Percentiles rank a stretch among this genome's conserved stretches.
These are phyloP conservation scores for Tuber calosporum DNA, from an alignment of 495 filamentous ascomycete genomes.

Conservation along the genomic window DNA sequence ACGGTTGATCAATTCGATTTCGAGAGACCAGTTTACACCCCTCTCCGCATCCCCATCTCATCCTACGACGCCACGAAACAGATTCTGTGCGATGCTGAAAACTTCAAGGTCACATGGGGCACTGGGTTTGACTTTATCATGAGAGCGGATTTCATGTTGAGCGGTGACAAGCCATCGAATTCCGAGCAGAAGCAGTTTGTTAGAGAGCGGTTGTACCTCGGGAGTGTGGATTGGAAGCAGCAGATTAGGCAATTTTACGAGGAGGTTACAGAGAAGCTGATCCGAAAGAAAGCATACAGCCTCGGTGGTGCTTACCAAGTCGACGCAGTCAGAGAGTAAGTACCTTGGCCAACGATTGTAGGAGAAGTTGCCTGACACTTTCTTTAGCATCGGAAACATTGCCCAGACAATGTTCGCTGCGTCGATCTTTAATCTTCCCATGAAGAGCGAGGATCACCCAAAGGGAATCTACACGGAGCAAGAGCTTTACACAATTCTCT, in stretches of 20 bases:
- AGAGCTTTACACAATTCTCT: slow-evolving; percentile 69
- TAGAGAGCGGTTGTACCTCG: slow-evolving; percentile 54
- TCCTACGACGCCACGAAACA: slow-evolving; percentile 58
- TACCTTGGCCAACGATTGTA: slow-evolving; percentile 8
- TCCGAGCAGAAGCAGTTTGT: slow-evolving; percentile 53
- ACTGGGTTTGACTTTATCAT: slow-evolving; percentile 50
- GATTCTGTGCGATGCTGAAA: slow-evolving; percentile 54
- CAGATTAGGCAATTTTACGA: slow-evolving; percentile 57
- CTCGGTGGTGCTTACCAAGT: slow-evolving; percentile 55
- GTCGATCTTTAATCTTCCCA: slow-evolving; percentile 62
- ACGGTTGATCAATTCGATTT: slow-evolving; percentile 66
- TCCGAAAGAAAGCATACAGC: slow-evolving; percentile 59
- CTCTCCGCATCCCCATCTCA: slow-evolving; percentile 51
- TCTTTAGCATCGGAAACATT: slow-evolving; percentile 58
- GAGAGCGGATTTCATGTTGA: slow-evolving; percentile 53
- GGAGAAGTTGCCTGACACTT: not conserved
- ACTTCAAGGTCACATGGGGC: slow-evolving; percentile 62
- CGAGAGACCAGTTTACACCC: slow-evolving; percentile 53
- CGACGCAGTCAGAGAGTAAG: slow-evolving; percentile 66
- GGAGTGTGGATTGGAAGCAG: slow-evolving; percentile 50
- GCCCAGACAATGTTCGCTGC: slow-evolving; percentile 66
- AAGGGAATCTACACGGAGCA: slow-evolving; percentile 69
- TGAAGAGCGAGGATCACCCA: slow-evolving; percentile 62
- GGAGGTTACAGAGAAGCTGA: slow-evolving; percentile 56
- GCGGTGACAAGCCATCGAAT: slow-evolving; percentile 49